Evolutionary conservation across 495 filamentous ascomycete genomes (phyloP), one percentile per base, ranked within the genome.

Genomic region (Aspergillus conjunctus): DNA sequence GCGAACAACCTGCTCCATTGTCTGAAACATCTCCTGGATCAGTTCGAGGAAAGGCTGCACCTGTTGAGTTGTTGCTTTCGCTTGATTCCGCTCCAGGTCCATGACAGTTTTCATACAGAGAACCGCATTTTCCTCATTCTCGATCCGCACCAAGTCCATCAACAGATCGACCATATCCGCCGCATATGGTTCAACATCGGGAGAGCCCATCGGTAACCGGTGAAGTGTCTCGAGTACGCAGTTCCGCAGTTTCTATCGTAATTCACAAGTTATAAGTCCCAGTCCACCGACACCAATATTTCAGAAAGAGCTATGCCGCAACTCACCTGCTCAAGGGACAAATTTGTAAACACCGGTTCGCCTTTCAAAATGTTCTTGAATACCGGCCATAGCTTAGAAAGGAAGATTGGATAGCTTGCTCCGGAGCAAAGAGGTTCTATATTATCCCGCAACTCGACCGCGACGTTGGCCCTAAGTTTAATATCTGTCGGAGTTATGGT

Each of bases 111-210:
- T 98, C 81, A 99, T 93, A 69, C 93, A 97, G 56, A 99, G 79
- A 14, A 96, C 91, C 3, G 93, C 95, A 79, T 99, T 99, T 46
- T 99, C 95, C 71, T 99, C 95, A 66, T 99, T 99, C 70, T 99
- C 95, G 45, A 84, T 87, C 58, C 87, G 87, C 54, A 96, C 91
- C 26, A 99, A 79, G 33, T 82, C 79, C 90, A 98, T 94, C 59
- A 97, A 76, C 59, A 93, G 79, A 67, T 96, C 91, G 39, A 96
- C 92, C 60, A 96, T 85, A 60, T 91, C 88, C 41, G 84, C 81
- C 17, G 93, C 93, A 69, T 92, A 94, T 4, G 88, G 90, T 72
- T 97, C 91, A 67, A 96, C 84, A 62, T 97, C 92, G 22, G 87
- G 77, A 9, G 90, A 88, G 54, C 78, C 86, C 67, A 91, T 92